phyloP scores from a whole-genome alignment of 495 filamentous ascomycete species.

The Penicillium malachiteum region DNA sequence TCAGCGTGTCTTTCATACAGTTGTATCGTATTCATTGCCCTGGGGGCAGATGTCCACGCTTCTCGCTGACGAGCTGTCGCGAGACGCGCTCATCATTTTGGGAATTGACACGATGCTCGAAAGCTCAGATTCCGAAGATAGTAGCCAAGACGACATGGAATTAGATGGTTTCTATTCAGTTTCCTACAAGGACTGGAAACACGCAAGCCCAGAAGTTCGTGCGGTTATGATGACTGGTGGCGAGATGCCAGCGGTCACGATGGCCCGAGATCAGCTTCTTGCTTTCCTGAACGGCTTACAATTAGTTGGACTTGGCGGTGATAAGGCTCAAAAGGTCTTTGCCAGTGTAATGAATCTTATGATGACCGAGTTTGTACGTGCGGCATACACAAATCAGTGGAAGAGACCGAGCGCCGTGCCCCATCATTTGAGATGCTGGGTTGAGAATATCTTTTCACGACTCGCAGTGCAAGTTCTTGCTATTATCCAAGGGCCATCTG shows the following conservation, averaged over 20 bases:
- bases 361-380: slow-evolving; percentile 63
- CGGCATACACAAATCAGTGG: slow-evolving; percentile 62
- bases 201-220: slow-evolving; percentile 25
- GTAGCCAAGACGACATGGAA: slow-evolving; percentile 36
- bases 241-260: slow-evolving; percentile 34
- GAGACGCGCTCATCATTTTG: slow-evolving; percentile 54
- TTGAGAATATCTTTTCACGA: slow-evolving; percentile 67
- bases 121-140: slow-evolving; percentile 13
- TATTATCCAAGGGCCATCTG: slow-evolving; percentile 36
- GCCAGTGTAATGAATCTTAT: slow-evolving; percentile 70
- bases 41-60: slow-evolving; percentile 48
- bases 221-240: slow-evolving; percentile 38
- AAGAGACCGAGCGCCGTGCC: slow-evolving; percentile 53
- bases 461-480: slow-evolving; percentile 64
- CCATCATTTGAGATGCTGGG: slow-evolving; percentile 62
- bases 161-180: slow-evolving; percentile 38
- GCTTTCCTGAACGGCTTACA: slow-evolving; percentile 61
- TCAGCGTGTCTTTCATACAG: slow-evolving; percentile 59
- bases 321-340: slow-evolving; percentile 72
- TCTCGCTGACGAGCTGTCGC: slow-evolving; percentile 52
- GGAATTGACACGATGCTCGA: slow-evolving; percentile 46
- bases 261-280: slow-evolving; percentile 53
- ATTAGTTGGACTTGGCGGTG: slow-evolving; percentile 71
- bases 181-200: slow-evolving; percentile 40
- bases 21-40: slow-evolving; percentile 64